Base-by-base conservation (phyloP, 495 filamentous ascomycete species). In the Aspergillus coremiiformis region DNA sequence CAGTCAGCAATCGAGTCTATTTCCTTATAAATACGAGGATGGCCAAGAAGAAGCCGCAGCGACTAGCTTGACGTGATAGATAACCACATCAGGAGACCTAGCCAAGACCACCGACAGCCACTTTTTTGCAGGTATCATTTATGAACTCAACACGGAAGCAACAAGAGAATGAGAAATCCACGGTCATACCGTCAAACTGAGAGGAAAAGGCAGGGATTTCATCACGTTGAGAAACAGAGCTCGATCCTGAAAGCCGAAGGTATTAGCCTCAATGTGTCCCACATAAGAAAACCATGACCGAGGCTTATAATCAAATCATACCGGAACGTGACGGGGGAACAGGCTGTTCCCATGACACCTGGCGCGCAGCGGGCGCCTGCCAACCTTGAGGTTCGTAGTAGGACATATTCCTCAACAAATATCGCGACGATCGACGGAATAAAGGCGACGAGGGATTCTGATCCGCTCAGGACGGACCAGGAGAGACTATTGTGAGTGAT, bases 311-410 rank as follows among this genome's bases (percentile, higher is more conserved):
- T 47, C 14, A 44, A 45, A 55, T 35, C 70, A 64, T 84, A 89
- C 91, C 89, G 66, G 90, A 95, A 58, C 88, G 85, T 48, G 89
- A 87, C 33, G 90, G 90, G 52, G 89, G 89, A 51, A 83, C 83
- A 42, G 85, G 89, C 62, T 92, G 87, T 48, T 95, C 89, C 82
- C 90, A 93, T 41, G 86, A 81, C 53, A 76, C 71, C 72, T 82
- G 79, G 58, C 84, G 81, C 42, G 78, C 79, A 39, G 75, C 65
- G 24, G 79, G 79, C 41, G 81, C 67, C 55, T 86, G 81, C 89
- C 87, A 93, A 65, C 84, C 80, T 65, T 86, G 83, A 58, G 89
- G 81, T 70, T 94, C 89, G 79, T 96, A 95, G 75, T 92, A 95
- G 23, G 89, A 85, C 88, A 93, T 93, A 64, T 58, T 76, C 60